Evolutionary conservation across 306 rosid species (phyloP).

Genomic region (Begonia loranthoides): DNA sequence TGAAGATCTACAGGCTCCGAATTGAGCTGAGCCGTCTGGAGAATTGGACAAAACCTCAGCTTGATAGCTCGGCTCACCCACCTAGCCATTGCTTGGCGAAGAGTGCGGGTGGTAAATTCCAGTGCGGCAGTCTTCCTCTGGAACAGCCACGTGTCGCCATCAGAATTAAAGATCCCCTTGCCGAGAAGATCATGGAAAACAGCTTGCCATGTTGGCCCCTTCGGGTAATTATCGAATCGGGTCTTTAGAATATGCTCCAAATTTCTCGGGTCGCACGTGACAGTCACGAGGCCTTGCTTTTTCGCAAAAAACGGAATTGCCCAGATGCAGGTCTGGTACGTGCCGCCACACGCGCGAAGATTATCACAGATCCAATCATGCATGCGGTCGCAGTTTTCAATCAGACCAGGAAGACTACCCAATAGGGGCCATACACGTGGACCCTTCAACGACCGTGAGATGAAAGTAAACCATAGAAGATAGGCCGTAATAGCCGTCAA

Average conservation of each 20-base stretch:
- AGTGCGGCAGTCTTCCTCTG: conserved; percentile 86
- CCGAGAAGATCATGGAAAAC: conserved; percentile 88
- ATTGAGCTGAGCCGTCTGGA: conserved; percentile 29
- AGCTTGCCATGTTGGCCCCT: conserved; percentile 90
- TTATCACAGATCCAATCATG: conserved; percentile 95
- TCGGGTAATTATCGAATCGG: conserved; percentile 85
- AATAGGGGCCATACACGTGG: conserved; percentile 86
- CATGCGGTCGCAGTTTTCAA: conserved; percentile 71
- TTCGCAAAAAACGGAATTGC: conserved; percentile 74
- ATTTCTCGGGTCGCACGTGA: conserved; percentile 89
- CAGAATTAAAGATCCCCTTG: conserved; percentile 79
- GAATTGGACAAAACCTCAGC: conserved; percentile 50
- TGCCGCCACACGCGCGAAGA: conserved; percentile 87
- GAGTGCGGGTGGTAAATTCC: conserved; percentile 75
- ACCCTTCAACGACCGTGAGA: conserved; percentile 73
- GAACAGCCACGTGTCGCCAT: conserved; percentile 89
- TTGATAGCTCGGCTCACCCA: conserved; percentile 90
- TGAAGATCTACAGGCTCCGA: conserved; percentile 53
- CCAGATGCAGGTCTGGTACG: conserved; percentile 97
- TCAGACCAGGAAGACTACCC: conserved; percentile 78
- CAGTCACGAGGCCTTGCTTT: conserved; percentile 93
- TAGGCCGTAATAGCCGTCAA: conserved; percentile 66
- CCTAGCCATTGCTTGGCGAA: conserved; percentile 93
- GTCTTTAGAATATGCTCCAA: conserved; percentile 72
- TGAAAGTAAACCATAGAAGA: conserved; percentile 71